A percentile compares a stretch with the other conserved stretches of the same genome.
These are phyloP conservation scores for Fagus crenata DNA, from an alignment of 306 rosid species.

Conservation along the genomic window DNA sequence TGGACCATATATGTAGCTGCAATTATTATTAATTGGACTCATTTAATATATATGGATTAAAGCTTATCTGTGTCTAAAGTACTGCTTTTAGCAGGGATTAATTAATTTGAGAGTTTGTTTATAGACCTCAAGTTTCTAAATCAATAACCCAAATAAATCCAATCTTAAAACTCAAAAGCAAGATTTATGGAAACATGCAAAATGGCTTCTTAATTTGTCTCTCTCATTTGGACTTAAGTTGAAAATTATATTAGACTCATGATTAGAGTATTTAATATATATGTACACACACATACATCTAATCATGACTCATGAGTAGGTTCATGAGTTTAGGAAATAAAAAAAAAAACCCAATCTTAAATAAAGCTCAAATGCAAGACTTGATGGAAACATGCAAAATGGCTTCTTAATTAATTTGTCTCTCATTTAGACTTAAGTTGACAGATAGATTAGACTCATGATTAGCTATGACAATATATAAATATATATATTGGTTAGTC, in stretches of 20 bases:
- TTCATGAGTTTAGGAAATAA: background rate
- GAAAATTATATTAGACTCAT: background rate
- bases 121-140: too few species aligned
- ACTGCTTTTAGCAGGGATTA: too few species aligned
- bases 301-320: too few species aligned
- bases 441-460: background rate
- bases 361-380: background rate
- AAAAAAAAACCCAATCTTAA: background rate
- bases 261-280: too few species aligned
- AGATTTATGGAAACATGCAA: background rate
- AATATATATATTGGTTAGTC: background rate
- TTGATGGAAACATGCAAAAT: background rate
- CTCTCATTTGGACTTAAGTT: background rate
- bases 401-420: background rate
- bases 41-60: conserved; percentile 14
- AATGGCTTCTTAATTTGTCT: background rate
- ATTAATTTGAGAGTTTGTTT: too few species aligned
- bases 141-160: too few species aligned
- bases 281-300: too few species aligned
- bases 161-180: background rate
- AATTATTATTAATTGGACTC: conserved; percentile 37
- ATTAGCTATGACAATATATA: too few species aligned
- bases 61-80: too few species aligned
- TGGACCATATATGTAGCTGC: conserved; percentile 38
- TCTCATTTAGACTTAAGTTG: background rate